Base-by-base conservation (phyloP, 2,329 filamentous ascomycete genomes). In the Diaporthe eres region DNA sequence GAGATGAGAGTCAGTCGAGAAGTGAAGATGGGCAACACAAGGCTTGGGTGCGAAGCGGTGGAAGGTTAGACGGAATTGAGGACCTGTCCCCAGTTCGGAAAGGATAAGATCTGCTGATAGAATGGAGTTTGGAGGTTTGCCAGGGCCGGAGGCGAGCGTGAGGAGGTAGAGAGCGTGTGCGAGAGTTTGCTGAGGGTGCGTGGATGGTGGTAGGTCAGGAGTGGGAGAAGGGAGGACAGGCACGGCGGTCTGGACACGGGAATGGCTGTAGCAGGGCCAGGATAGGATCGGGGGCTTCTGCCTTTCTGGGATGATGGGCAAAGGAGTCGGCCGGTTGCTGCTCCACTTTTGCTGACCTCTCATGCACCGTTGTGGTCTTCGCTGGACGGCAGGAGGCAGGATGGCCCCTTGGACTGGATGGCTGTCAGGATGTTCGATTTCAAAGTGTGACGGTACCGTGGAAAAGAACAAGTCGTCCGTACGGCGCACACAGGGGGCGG, bases 81-180 rank as follows among this genome's bases (percentile, higher is more conserved):
- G 76, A 77, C 76, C 76, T 74, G 76, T 77, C 76, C 76, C 70
- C 76, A 74, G 70, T 71, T 71, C 57, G 53, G 76, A 67, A 77
- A 75, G 49, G 76, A 74, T 63, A 77, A 71, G 63, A 77, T 77
- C 63, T 77, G 74, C 76, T 75, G 58, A 49, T 73, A 47, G 73
- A 70, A 70, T 75, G 58, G 61, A 71, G 74, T 51, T 73, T 73
- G 57, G 55, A 65, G n/a, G 34, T 19, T 58, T 44, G 61, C 61
- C 42, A 75, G 70, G 61, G 53, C 51, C n/a, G 55, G 42, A 55
- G 51, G 53, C 17, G 61, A 77, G 61, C 25, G 42, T 65, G 61
- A 34, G 22, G 42, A 65, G 55, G 51, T 34, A 53, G 60, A 68
- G 75, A 75, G 28, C 49, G 51, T 51, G 72, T 51, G 61, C 39